Evolutionary conservation across 148 eudicot species (phyloP), one percentile per base, ranked within the genome.

Genomic region (Camellia lanceoleosa): DNA sequence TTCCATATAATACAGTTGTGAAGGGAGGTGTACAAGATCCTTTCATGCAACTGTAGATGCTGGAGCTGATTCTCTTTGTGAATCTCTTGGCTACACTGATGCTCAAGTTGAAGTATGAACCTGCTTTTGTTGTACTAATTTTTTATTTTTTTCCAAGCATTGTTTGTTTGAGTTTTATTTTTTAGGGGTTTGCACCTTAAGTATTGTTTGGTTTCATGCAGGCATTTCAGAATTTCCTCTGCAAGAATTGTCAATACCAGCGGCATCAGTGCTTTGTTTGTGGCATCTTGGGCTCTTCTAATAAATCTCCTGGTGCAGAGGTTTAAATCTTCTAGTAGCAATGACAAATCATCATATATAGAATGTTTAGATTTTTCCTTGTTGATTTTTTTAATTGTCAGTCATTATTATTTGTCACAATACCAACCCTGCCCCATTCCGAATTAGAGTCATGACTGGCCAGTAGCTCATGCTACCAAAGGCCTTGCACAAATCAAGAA

Each of bases 181-280:
- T 74, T 19, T 19, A 5, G 16, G 1, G 44, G 62, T 47, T 74
- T 82, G 54, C 70, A 20, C 61, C 30, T 16, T 55, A 74, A 58
- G 19, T 46, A 12, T 38, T 56, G 6, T 83, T 63, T 83, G 80
- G 52, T 74, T 78, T 49, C 15, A n/a, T 85, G 80, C 93, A 94
- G 97, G 94, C 89, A 74, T 84, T 90, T 71, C 80, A 81, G 13
- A 77, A 78, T 82, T 94, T 94, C 82, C 71, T 82, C 54, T 94
- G 98, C 88, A 80, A 83, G 71, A 94, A 92, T 76, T 94, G 98
- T 84, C 84, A 84, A 82, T 73, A 86, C 84, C 89, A 92, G 79
- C 89, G 30, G 56, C 98, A 94, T 85, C 97, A 94, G 68, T 94
- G 98, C 79, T 94, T 85, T 83, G 82, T 86, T 83, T 94, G 97